These are phyloP conservation scores for Uncinocarpus reesii DNA, from an alignment of 2,329 filamentous ascomycete genomes.

Conservation along the genomic window DNA sequence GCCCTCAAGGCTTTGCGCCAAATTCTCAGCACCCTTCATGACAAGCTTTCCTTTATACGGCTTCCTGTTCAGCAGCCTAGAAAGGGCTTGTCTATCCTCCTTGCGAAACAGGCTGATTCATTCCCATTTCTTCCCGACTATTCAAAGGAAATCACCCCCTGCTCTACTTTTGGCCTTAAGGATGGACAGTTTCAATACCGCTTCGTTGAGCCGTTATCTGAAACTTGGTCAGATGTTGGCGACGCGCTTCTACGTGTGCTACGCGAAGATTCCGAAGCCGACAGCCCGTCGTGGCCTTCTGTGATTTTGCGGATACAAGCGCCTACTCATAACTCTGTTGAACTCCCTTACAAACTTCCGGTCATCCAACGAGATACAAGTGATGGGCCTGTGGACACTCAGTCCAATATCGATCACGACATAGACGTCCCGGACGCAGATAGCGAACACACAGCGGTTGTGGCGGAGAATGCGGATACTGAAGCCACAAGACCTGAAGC, in stretches of 20 bases:
- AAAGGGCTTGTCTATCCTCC: conserved; percentile 42
- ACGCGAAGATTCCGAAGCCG: conserved; percentile 26
- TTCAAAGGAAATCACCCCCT: conserved; percentile 5
- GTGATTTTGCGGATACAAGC: background rate
- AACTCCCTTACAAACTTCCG: conserved; percentile 11
- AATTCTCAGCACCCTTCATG: conserved; percentile 43
- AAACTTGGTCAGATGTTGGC: conserved; percentile 42
- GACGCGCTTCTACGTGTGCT: conserved; percentile 39
- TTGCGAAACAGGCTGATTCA: conserved; percentile 47
- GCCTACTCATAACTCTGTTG: background rate
- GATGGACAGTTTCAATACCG: conserved; percentile 23
- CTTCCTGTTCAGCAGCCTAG: conserved; percentile 42
- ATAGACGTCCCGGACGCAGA: background rate
- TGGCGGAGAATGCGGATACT: background rate
- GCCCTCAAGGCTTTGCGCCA: conserved; percentile 43
- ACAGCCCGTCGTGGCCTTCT: background rate
- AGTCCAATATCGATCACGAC: background rate
- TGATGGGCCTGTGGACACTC: background rate
- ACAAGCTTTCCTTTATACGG: conserved; percentile 46
- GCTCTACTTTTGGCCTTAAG: background rate
- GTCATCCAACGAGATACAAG: conserved; percentile 6
- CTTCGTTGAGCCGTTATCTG: conserved; percentile 27
- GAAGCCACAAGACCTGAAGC: background rate
- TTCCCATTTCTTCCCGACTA: conserved; percentile 39
- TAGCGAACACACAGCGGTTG: background rate